Evolutionary conservation across 2,329 filamentous ascomycete species (phyloP).

Genomic region (Exophiala sp.): DNA sequence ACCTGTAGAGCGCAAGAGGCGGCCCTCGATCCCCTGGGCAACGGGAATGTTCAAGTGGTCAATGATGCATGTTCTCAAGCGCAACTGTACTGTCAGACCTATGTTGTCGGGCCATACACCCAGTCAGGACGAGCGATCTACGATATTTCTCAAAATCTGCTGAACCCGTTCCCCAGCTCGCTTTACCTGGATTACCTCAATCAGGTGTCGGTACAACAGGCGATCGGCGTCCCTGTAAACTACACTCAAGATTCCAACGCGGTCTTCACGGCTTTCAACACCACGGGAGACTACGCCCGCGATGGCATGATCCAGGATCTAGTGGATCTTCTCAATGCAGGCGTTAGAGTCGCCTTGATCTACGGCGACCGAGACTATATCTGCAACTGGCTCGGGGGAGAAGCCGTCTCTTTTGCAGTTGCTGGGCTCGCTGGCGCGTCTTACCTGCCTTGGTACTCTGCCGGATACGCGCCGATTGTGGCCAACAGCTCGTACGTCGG

Average conservation of each 20-base stretch:
- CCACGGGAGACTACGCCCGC: slow-evolving; percentile 29
- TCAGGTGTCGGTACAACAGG: slow-evolving; percentile 47
- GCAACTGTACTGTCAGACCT: slow-evolving; percentile 32
- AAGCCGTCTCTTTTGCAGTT: slow-evolving; percentile 44
- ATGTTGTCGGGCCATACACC: slow-evolving; percentile 38
- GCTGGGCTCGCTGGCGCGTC: slow-evolving; percentile 29
- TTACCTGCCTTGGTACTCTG: slow-evolving; percentile 30
- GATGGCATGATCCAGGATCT: slow-evolving; percentile 31
- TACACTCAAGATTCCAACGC: slow-evolving; percentile 35
- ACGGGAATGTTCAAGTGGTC: slow-evolving; percentile 24
- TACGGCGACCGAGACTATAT: slow-evolving; percentile 36
- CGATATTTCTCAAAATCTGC: slow-evolving; percentile 52
- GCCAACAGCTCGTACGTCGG: slow-evolving; percentile 46
- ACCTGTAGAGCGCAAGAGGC: slow-evolving; percentile 25
- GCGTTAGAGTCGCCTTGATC: slow-evolving; percentile 43
- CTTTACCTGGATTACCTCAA: slow-evolving; percentile 57
- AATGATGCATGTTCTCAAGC: slow-evolving; percentile 30
- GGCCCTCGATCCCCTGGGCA: slow-evolving; percentile 25
- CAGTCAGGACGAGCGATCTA: slow-evolving; percentile 41
- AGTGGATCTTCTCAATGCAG: slow-evolving; percentile 33
- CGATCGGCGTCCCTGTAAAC: slow-evolving; percentile 50
- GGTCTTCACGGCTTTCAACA: slow-evolving; percentile 30
- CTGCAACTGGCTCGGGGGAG: slow-evolving; percentile 43
- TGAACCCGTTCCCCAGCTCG: slow-evolving; percentile 53
- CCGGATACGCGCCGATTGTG: slow-evolving; percentile 46